Conservation (phyloP, 306 rosid genomes). For the Gastrolobium villosum region DNA sequence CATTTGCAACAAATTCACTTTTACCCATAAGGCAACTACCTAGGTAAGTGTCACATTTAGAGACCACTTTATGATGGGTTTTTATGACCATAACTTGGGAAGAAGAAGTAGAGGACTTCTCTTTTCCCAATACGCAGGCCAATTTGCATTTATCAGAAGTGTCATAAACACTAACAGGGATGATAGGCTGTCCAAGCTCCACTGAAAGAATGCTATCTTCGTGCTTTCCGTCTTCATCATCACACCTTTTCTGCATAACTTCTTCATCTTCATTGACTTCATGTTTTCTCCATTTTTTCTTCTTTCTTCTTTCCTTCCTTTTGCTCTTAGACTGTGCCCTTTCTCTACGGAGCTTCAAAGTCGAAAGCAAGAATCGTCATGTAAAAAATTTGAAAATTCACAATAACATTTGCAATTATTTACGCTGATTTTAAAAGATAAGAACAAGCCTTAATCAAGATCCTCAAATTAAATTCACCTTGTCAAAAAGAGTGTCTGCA, state of each 20-base stretch:
- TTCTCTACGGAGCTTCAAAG: slow-evolving; percentile 35
- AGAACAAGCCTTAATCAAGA: too few species aligned
- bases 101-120: too few species aligned
- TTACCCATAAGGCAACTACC: too few species aligned
- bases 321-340: not conserved
- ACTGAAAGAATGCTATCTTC: not conserved
- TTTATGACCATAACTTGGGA: too few species aligned
- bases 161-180: not conserved
- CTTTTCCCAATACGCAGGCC: too few species aligned
- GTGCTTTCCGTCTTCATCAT: not conserved
- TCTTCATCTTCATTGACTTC: not conserved
- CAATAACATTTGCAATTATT: not conserved
- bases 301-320: not conserved
- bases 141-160: too few species aligned
- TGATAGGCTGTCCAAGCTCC: slow-evolving; percentile 15
- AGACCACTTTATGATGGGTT: too few species aligned
- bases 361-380: not conserved
- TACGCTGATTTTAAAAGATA: too few species aligned
- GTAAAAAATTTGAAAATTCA: not conserved
- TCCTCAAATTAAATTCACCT: too few species aligned
- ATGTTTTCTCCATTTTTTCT: slow-evolving; percentile 10
- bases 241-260: not conserved
- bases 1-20: too few species aligned
- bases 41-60: too few species aligned
- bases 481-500: not conserved